phyloP scores from a whole-genome alignment of 2,329 filamentous ascomycete genomes.

The Hypomyces rosellus region DNA sequence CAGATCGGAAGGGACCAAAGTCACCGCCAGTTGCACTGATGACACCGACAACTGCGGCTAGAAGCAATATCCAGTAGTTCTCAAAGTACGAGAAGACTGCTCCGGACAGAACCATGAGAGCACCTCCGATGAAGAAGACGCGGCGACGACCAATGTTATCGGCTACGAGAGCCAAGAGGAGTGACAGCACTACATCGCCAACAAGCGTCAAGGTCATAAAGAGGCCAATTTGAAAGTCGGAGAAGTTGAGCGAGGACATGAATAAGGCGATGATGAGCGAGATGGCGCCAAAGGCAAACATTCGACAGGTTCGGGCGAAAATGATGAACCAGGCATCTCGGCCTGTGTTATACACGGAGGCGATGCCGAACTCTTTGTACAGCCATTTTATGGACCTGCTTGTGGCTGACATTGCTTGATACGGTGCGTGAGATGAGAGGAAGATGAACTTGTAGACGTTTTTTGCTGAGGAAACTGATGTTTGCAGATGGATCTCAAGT shows the following conservation, averaged over 20 bases:
- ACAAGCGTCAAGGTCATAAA: constrained; percentile 59
- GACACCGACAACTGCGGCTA: constrained; percentile 54
- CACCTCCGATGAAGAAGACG: constrained; percentile 46
- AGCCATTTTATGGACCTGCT: constrained; percentile 17
- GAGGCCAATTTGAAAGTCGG: constrained; percentile 53
- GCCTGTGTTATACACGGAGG: constrained; percentile 39
- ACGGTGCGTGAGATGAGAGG: background rate
- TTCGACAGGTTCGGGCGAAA: constrained; percentile 43
- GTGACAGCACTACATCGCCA: constrained; percentile 54
- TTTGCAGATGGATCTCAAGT: too few species aligned
- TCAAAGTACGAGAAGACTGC: constrained; percentile 46
- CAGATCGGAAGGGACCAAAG: constrained; percentile 60
- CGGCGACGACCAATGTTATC: constrained; percentile 51
- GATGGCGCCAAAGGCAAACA: constrained; percentile 58
- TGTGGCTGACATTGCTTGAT: too few species aligned
- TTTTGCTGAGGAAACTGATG: too few species aligned
- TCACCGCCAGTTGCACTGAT: constrained; percentile 58
- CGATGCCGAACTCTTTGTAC: constrained; percentile 43
- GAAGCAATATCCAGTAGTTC: constrained; percentile 53
- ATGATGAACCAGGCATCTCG: constrained; percentile 50
- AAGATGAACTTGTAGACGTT: background rate
- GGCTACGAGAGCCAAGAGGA: constrained; percentile 51
- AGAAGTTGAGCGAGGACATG: constrained; percentile 48
- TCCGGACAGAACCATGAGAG: constrained; percentile 53
- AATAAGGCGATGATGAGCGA: constrained; percentile 57